Conservation (phyloP, 2,329 filamentous ascomycete genomes). For the Fusarium stilboides region DNA sequence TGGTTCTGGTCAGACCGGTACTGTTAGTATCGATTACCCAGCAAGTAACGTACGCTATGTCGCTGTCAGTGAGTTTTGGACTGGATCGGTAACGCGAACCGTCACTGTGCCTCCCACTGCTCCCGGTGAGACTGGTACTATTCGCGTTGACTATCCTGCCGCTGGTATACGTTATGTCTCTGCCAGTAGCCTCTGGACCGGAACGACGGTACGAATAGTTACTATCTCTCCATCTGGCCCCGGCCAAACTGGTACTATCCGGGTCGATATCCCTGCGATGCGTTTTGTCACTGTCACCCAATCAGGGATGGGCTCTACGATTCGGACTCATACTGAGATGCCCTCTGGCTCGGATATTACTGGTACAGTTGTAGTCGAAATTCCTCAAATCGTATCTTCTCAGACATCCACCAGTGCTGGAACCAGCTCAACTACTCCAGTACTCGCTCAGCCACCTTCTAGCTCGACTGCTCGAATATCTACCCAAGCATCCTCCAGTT, state of each 20-base stretch:
- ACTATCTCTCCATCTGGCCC: background rate
- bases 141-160: background rate
- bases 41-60: background rate
- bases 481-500: no score
- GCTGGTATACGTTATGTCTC: background rate
- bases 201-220: background rate
- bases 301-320: background rate
- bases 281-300: background rate
- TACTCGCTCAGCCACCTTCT: no score
- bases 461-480: no score
- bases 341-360: no score
- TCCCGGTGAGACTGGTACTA: background rate
- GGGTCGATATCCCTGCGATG: background rate
- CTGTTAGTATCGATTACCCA: background rate
- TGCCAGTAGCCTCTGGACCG: background rate
- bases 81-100: background rate
- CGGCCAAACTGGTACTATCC: background rate
- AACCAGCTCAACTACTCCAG: no score
- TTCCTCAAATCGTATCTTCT: no score
- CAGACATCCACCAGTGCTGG: no score
- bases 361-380: no score
- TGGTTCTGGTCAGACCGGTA: background rate
- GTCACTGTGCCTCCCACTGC: background rate
- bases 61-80: constrained; percentile 6
- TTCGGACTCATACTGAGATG: no score